Conservation (phyloP, 805 yeast species). For the Wickerhamiella nectarea region DNA sequence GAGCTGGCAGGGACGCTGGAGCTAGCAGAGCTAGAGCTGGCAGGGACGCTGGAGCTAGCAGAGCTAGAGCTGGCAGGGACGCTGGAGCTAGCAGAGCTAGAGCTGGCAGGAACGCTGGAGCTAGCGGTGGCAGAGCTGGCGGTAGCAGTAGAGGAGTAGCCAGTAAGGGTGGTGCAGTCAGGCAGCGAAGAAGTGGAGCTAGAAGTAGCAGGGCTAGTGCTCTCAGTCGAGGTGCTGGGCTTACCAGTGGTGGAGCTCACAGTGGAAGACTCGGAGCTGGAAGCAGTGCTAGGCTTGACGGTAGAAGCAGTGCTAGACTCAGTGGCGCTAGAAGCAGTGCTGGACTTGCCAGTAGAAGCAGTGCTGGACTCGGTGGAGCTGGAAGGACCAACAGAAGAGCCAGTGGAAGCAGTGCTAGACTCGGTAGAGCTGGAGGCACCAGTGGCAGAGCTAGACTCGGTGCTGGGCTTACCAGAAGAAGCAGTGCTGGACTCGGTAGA, state of each 20-base stretch:
- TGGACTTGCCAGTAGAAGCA: background rate
- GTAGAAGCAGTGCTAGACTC: background rate
- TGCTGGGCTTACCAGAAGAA: too few relatives aligned
- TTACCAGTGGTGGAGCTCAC: background rate
- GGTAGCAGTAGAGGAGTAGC: background rate
- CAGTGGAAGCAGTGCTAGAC: background rate
- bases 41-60: too few relatives aligned
- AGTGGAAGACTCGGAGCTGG: constrained; percentile 2
- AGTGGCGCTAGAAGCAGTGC: background rate
- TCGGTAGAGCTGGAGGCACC: background rate
- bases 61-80: constrained; percentile 3
- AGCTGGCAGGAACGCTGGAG: constrained; percentile 1
- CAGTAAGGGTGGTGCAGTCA: too few relatives aligned
- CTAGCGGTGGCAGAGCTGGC: background rate
- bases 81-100: too few relatives aligned
- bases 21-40: too few relatives aligned
- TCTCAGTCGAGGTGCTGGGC: too few relatives aligned
- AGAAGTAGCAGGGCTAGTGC: too few relatives aligned
- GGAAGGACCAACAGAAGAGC: background rate
- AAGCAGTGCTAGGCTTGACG: constrained; percentile 1
- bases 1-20: too few relatives aligned
- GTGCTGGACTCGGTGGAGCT: background rate
- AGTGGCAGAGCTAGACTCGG: too few relatives aligned
- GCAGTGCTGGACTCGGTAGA: too few relatives aligned
- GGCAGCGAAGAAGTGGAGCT: too few relatives aligned